phyloP scores from a whole-genome alignment of 176 grass and related monocot genomes.

The Ensete glaucum region DNA sequence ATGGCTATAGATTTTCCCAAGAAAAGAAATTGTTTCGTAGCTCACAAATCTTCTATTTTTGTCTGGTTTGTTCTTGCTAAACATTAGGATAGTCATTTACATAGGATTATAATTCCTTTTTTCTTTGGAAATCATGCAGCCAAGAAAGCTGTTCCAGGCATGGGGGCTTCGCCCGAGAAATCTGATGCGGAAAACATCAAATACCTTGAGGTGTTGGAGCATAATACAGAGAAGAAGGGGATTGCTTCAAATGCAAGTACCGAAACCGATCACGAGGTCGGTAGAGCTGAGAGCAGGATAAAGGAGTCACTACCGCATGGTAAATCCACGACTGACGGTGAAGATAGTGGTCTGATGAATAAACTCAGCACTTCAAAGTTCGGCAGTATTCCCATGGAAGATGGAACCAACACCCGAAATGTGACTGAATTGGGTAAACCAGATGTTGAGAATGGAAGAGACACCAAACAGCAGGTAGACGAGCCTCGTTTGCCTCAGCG shows the following conservation, averaged over 20 bases:
- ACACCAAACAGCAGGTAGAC: constrained; percentile 13
- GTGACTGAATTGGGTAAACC: constrained; percentile 4
- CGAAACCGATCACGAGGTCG: constrained; percentile 14
- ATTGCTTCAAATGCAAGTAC: constrained; percentile 14
- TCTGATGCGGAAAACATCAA: constrained; percentile 49
- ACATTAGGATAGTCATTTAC: background rate
- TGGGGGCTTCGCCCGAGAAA: constrained; percentile 36
- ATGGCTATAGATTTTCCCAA: background rate
- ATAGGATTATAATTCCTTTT: background rate
- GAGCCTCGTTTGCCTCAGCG: no score
- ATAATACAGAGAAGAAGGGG: constrained; percentile 37
- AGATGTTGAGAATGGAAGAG: constrained; percentile 13
- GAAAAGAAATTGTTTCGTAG: background rate
- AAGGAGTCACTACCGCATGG: constrained; percentile 17
- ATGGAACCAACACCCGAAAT: constrained; percentile 15
- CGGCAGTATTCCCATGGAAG: constrained; percentile 22
- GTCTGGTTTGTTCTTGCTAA: background rate
- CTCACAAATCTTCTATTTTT: background rate
- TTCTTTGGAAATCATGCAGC: constrained; percentile 38
- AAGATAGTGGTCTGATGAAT: constrained; percentile 24
- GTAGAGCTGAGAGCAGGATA: constrained; percentile 11
- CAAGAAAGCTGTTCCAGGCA: constrained; percentile 39
- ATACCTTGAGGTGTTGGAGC: constrained; percentile 61
- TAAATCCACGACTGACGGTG: constrained; percentile 20
- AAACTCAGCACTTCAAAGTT: constrained; percentile 27